Evolutionary conservation across 2,329 filamentous ascomycete genomes (phyloP).

Genomic region (Xylaria sp.): DNA sequence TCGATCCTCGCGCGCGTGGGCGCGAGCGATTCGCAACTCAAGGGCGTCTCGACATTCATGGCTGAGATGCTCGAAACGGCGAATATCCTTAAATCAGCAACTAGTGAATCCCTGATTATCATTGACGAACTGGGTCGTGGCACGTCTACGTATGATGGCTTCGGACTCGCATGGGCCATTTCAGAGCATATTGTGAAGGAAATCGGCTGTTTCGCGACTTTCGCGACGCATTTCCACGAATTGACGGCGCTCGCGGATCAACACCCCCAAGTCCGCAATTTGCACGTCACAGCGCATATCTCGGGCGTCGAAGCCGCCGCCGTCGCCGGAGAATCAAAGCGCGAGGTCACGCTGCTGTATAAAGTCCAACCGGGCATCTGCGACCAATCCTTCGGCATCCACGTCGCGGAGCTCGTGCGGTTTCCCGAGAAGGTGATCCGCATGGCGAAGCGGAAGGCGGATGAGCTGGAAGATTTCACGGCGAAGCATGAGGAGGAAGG

Average conservation of each 20-base stretch:
- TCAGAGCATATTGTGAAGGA: constrained; percentile 95
- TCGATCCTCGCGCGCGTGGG: constrained; percentile 94
- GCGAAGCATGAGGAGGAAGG: constrained; percentile 60
- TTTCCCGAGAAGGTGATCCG: constrained; percentile 96
- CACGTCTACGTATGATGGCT: constrained; percentile 96
- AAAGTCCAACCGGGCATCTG: constrained; percentile 94
- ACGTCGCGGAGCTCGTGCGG: constrained; percentile 92
- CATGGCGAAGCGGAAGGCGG: constrained; percentile 98
- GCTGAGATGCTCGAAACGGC: constrained; percentile 99
- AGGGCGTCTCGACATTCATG: constrained; percentile 98
- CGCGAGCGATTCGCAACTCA: constrained; percentile 92
- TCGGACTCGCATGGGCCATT: constrained; percentile 98
- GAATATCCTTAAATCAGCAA: constrained; percentile 96
- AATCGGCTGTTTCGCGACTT: constrained; percentile 89
- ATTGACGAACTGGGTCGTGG: constrained; percentile 96
- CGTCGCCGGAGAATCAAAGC: constrained; percentile 48
- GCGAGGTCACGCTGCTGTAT: constrained; percentile 92
- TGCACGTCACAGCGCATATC: constrained; percentile 96
- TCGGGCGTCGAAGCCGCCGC: constrained; percentile 35
- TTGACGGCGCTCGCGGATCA: constrained; percentile 84
- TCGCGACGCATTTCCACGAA: constrained; percentile 98
- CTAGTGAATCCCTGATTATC: constrained; percentile 91
- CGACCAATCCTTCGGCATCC: constrained; percentile 96
- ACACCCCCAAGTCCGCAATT: constrained; percentile 80
- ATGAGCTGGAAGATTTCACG: constrained; percentile 95